Evolutionary conservation across 2,329 filamentous ascomycete genomes (phyloP).

Genomic region (Curvularia verruculosa): DNA sequence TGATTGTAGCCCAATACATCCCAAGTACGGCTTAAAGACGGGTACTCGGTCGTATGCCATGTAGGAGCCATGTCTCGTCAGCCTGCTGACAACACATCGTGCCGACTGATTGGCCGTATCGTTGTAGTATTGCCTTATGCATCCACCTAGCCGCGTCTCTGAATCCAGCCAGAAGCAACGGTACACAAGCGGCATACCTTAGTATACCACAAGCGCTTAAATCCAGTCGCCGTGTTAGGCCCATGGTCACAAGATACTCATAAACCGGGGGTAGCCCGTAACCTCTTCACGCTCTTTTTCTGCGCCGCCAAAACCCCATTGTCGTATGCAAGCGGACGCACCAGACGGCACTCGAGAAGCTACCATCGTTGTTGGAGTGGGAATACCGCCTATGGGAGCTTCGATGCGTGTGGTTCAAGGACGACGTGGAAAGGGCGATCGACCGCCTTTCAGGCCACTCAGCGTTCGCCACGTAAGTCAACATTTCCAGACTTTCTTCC

Average conservation of each 20-base stretch:
- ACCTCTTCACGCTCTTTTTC: slow-evolving; percentile 23
- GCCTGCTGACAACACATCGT: slow-evolving; percentile 29
- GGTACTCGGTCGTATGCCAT: slow-evolving; percentile 27
- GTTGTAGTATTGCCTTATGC: slow-evolving; percentile 20
- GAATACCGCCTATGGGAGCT: slow-evolving; percentile 19
- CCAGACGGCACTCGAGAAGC: slow-evolving; percentile 12
- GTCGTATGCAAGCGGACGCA: neutral
- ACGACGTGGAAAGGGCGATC: slow-evolving; percentile 36
- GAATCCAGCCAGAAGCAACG: slow-evolving; percentile 28
- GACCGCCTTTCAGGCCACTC: slow-evolving; percentile 49
- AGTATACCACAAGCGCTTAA: slow-evolving; percentile 42
- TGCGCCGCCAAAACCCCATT: neutral
- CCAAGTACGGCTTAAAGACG: slow-evolving; percentile 20
- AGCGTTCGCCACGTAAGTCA: slow-evolving; percentile 51
- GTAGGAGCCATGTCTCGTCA: slow-evolving; percentile 25
- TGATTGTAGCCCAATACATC: slow-evolving; percentile 42
- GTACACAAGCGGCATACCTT: slow-evolving; percentile 40
- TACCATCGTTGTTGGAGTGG: slow-evolving; percentile 9
- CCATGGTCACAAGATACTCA: slow-evolving; percentile 26
- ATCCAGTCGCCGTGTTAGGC: slow-evolving; percentile 33
- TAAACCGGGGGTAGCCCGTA: slow-evolving; percentile 34
- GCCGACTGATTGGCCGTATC: slow-evolving; percentile 36
- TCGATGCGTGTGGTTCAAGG: slow-evolving; percentile 6
- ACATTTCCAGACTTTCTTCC: slow-evolving; percentile 26
- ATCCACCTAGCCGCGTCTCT: slow-evolving; percentile 27